A percentile compares a stretch with the other conserved stretches of the same genome.
Evolutionary conservation across 306 rosid genomes (phyloP).

Genomic region (Trifolium dubium): DNA sequence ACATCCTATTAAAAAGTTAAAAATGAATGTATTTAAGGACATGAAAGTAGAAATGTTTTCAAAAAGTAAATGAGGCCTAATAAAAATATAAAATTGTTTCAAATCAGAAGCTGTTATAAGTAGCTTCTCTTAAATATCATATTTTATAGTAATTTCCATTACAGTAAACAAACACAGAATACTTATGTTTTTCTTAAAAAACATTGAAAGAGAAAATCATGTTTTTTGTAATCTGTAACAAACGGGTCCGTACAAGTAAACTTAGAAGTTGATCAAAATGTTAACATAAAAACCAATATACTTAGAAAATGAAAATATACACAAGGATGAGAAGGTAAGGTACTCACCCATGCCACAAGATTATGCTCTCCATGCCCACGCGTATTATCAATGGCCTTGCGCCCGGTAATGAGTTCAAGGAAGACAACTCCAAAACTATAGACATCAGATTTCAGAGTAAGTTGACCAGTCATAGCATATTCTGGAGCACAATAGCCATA

Average conservation of each 20-base stretch:
- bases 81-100: too few relatives aligned
- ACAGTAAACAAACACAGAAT: too few relatives aligned
- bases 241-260: slow-evolving; percentile 22
- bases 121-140: neutral
- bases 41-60: too few relatives aligned
- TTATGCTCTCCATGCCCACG: slow-evolving; percentile 89
- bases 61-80: too few relatives aligned
- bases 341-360: slow-evolving; percentile 94
- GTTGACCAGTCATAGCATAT: slow-evolving; percentile 98
- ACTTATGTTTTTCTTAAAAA: neutral
- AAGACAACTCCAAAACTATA: slow-evolving; percentile 96
- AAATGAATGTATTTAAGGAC: too few relatives aligned
- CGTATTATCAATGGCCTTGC: slow-evolving; percentile 86
- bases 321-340: slow-evolving; percentile 27
- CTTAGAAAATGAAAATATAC: slow-evolving; percentile 3
- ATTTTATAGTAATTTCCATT: too few relatives aligned
- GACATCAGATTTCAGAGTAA: slow-evolving; percentile 89
- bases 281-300: neutral
- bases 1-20: too few relatives aligned
- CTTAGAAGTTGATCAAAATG: slow-evolving; percentile 10
- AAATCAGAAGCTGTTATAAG: too few relatives aligned
- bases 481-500: slow-evolving; percentile 98
- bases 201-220: neutral
- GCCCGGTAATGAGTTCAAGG: slow-evolving; percentile 94
- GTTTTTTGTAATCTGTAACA: neutral